Evolutionary conservation across 2,329 filamentous ascomycete genomes (phyloP).

Genomic region (Alternaria novae-zelandiae): DNA sequence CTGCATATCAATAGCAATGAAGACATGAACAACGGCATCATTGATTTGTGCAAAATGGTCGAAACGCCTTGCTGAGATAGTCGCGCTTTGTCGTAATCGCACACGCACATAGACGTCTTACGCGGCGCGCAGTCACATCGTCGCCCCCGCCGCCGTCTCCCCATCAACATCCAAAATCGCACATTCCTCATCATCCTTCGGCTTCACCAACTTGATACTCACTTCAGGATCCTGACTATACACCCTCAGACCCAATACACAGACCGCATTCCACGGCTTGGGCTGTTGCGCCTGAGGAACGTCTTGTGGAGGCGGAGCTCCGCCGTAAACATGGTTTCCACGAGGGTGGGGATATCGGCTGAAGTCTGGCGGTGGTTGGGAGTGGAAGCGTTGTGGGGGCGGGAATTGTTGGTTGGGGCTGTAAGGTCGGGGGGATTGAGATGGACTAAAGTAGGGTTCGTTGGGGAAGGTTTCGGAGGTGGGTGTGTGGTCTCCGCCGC

Average conservation of each 20-base stretch:
- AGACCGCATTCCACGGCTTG: constrained; percentile 65
- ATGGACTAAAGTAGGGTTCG: not conserved
- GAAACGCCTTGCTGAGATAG: not conserved
- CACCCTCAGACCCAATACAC: constrained; percentile 64
- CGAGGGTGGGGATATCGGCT: not conserved
- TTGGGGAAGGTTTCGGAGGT: not conserved
- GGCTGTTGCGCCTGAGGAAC: constrained; percentile 19
- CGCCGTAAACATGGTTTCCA: not conserved
- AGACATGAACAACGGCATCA: not conserved
- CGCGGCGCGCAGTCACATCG: constrained; percentile 30
- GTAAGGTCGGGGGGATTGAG: not conserved
- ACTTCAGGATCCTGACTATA: constrained; percentile 47
- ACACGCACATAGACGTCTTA: not conserved
- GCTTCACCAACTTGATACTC: constrained; percentile 41
- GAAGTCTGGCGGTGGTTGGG: not conserved
- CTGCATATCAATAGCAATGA: not conserved
- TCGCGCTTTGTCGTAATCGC: not conserved
- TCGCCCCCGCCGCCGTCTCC: constrained; percentile 40
- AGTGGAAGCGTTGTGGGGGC: not conserved
- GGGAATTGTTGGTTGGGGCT: not conserved
- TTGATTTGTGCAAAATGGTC: not conserved
- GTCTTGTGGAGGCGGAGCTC: not conserved
- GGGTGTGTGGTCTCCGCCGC: not conserved
- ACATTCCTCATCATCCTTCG: constrained; percentile 37
- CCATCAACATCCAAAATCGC: constrained; percentile 42